Evolutionary conservation across 2,329 filamentous ascomycete species (phyloP).

Genomic region (Davidsoniella neocaledoniae): DNA sequence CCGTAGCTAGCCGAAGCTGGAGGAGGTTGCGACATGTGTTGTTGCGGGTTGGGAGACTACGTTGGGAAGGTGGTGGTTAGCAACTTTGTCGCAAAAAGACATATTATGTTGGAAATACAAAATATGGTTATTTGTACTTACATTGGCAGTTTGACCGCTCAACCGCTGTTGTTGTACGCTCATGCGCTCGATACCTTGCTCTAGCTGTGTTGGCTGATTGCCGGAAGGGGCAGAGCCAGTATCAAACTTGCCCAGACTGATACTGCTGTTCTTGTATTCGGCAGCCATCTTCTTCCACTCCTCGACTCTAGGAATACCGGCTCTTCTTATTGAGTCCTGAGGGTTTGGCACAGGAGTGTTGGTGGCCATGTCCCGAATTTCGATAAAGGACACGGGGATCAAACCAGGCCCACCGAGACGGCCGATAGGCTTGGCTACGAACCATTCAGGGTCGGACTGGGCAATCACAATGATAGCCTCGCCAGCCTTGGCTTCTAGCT

Average conservation of each 20-base stretch:
- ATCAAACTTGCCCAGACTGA: slow-evolving; percentile 84
- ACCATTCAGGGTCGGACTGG: slow-evolving; percentile 97
- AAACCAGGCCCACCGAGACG: slow-evolving; percentile 86
- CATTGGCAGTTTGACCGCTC: slow-evolving; percentile 5
- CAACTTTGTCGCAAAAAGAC: not conserved
- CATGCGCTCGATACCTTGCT: slow-evolving; percentile 39
- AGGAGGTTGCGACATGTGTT: not conserved
- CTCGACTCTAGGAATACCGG: slow-evolving; percentile 85
- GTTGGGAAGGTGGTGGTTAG: not conserved
- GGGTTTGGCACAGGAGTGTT: slow-evolving; percentile 70
- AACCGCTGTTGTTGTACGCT: slow-evolving; percentile 20
- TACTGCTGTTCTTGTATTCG: slow-evolving; percentile 98
- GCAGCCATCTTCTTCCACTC: slow-evolving; percentile 99
- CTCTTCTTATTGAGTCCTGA: slow-evolving; percentile 67
- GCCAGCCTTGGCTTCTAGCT: slow-evolving; percentile 84
- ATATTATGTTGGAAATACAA: not conserved
- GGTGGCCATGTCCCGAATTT: slow-evolving; percentile 85
- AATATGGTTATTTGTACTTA: not conserved
- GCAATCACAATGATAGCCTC: slow-evolving; percentile 98
- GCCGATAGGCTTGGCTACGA: slow-evolving; percentile 97
- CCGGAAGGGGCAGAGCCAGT: slow-evolving; percentile 25
- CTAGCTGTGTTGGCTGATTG: slow-evolving; percentile 28
- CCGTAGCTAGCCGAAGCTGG: slow-evolving; percentile 2
- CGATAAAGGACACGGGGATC: slow-evolving; percentile 92
- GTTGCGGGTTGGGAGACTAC: not conserved